These are phyloP conservation scores for Andrographis paniculata DNA, from an alignment of 305 asterid genomes.

Conservation along the genomic window DNA sequence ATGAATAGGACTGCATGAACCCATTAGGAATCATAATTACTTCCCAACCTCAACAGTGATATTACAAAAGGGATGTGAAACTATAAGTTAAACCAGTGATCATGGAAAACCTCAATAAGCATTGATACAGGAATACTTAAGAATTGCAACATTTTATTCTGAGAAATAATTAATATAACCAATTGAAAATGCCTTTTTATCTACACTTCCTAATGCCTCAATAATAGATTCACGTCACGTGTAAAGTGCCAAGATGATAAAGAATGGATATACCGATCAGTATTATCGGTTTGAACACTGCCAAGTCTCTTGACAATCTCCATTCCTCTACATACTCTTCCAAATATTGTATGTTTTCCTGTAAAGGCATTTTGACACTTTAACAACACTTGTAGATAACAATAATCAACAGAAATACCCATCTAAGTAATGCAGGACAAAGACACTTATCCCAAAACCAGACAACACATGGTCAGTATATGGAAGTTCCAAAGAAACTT, in stretches of 20 bases:
- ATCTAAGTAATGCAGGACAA: too few species aligned
- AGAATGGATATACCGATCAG: conserved; percentile 45
- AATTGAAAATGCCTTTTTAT: neutral
- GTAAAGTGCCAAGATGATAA: conserved; percentile 4
- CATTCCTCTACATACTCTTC: conserved; percentile 92
- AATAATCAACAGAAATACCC: neutral
- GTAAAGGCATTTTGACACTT: conserved; percentile 3
- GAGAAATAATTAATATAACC: neutral
- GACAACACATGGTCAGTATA: too few species aligned
- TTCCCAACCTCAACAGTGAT: neutral
- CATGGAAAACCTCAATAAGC: neutral
- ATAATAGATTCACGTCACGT: neutral
- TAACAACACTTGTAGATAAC: neutral
- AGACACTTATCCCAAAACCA: too few species aligned
- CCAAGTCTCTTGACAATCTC: conserved; percentile 96
- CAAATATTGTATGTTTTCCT: conserved; percentile 97
- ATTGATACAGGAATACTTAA: too few species aligned
- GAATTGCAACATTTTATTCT: neutral
- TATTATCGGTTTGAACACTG: conserved; percentile 94
- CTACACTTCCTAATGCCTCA: neutral
- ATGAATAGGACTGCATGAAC: conserved; percentile 68
- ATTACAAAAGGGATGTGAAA: neutral
- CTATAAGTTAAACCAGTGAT: conserved; percentile 5
- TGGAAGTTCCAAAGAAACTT: too few species aligned
- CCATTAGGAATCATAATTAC: conserved; percentile 7